Evolutionary conservation across 1,139 yeast genomes (phyloP), one percentile per base, ranked within the genome.

Genomic region (Magnusiomyces magnusii): DNA sequence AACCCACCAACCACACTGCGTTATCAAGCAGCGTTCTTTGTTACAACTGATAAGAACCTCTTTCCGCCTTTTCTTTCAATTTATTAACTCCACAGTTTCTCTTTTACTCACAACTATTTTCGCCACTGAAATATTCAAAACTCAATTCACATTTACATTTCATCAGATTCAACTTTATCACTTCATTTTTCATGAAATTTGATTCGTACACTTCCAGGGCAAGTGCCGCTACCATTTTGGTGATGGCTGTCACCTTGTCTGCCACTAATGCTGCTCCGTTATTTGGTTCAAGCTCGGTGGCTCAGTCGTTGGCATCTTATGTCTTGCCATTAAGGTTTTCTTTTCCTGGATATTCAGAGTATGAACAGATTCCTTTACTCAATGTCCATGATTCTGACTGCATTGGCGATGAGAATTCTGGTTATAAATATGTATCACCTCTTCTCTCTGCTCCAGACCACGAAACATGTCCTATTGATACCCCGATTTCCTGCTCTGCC

Each of bases 401-500:
- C 15, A 17, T n/a, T 25, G 31, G 7, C 25, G 41, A 31, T 31
- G 36, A 36, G 24, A 23, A 24, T 21, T 19, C 21, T 21, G 21
- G 27, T 44, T 9, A 9, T 44, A 27, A 44, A 44, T 44, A 44
- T 23, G 27, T 21, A 10, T 23, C 49, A 10, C 49, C 49, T 10
- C 27, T 44, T 21, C 27, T 44, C 7, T 19, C 24, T 2, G 50
- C 61, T 27, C 58, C 67, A 13, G 64, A 63, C 28, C 75, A 72
- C 61, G 65, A 65, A 27, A 52, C 66, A 24, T 89, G 96, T 67
- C 95, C 96, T 0, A 68, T 77, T 0, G 82, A 85, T 65, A 65
- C 80, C 1, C 96, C 96, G 0, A 71, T 81, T 42, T 80, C 90
- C n/a, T 87, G 96, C 67, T 72, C 79, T 23, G 27, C 51, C 28